Evolutionary conservation across 2,329 filamentous ascomycete genomes (phyloP), one percentile per base, ranked within the genome.

Genomic region (Botrytis fragariae): DNA sequence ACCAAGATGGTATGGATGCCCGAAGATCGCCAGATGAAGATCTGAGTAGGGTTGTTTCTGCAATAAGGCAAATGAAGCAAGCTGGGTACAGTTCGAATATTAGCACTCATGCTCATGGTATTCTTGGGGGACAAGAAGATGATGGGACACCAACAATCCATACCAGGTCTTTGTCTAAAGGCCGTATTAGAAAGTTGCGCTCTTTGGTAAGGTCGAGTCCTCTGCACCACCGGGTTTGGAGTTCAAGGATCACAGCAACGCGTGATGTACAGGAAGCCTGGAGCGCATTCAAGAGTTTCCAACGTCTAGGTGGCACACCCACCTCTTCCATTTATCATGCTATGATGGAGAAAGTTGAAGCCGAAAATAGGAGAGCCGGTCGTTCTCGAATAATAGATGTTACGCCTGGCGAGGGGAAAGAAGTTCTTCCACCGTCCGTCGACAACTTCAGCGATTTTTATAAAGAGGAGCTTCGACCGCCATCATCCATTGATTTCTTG

Each of bases 381-480:
- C 77, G 79, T 45, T 70, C 57, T 9, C 18, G 29, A n/a, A 35
- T 45, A 9, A 65, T 69, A 62, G 78, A 73, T 39, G 74, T 84
- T 22, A 79, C 88, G 2, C 89, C 91, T 9, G 92, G 92, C 20
- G 91, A 93, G 77, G 84, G 83, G 57, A 85, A 82, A 74, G 89
- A 91, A 78, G 83, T 86, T 14, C 82, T 86, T 20, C 84, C 87
- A 0, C 85, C 89, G 32, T 82, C 90, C 32, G 85, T 88, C 72
- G 82, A 83, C 81, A 92, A 86, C 80, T 86, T 85, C 78, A 92
- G 85, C 74, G 86, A 90, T n/a, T 88, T 90, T 72, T 91, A 92
- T 73, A 88, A 88, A 76, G 86, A 89, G 57, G 85, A 88, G n/a
- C 83, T 89, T 61, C 83, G 85, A 22, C 88, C 91, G 1, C 92